Evolutionary conservation across 2,329 filamentous ascomycete species (phyloP).

Genomic region (Colletotrichum tofieldiae): DNA sequence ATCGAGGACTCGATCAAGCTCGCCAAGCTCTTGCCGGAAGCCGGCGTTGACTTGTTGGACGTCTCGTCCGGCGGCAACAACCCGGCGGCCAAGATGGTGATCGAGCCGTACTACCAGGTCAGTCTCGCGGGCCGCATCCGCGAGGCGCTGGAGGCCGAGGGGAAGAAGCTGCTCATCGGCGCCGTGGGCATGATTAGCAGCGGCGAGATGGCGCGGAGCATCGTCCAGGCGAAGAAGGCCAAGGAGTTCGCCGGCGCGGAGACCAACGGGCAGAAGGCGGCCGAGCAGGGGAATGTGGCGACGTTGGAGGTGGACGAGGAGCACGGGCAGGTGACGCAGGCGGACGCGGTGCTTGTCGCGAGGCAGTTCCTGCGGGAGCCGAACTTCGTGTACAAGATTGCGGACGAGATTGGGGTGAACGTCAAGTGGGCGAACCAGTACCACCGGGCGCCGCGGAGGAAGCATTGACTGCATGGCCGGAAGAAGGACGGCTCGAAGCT

Average conservation of each 20-base stretch:
- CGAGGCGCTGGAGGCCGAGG: constrained; percentile 69
- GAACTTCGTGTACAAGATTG: constrained; percentile 81
- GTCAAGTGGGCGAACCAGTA: constrained; percentile 83
- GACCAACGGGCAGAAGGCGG: constrained; percentile 51
- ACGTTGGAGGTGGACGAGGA: constrained; percentile 59
- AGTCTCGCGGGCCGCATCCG: constrained; percentile 82
- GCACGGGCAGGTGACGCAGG: constrained; percentile 59
- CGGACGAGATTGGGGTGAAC: constrained; percentile 79
- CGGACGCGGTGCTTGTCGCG: constrained; percentile 82
- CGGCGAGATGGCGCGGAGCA: constrained; percentile 75
- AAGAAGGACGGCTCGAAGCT: constrained; percentile 11
- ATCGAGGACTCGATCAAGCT: constrained; percentile 77
- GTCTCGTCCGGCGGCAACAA: constrained; percentile 84
- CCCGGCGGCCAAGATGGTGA: constrained; percentile 71
- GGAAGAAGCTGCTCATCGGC: constrained; percentile 73
- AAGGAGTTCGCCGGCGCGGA: constrained; percentile 55
- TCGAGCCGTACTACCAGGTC: constrained; percentile 80
- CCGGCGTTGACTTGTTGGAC: constrained; percentile 87
- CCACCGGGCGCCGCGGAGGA: constrained; percentile 53
- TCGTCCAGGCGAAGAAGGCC: constrained; percentile 61
- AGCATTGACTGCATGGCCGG: constrained; percentile 40
- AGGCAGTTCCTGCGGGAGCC: constrained; percentile 88
- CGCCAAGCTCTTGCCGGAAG: constrained; percentile 78
- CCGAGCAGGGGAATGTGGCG: constrained; percentile 17
- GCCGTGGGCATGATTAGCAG: constrained; percentile 82